These are phyloP conservation scores for Ceratocystis lukuohia DNA, from an alignment of 2,329 filamentous ascomycete species.

Conservation along the genomic window DNA sequence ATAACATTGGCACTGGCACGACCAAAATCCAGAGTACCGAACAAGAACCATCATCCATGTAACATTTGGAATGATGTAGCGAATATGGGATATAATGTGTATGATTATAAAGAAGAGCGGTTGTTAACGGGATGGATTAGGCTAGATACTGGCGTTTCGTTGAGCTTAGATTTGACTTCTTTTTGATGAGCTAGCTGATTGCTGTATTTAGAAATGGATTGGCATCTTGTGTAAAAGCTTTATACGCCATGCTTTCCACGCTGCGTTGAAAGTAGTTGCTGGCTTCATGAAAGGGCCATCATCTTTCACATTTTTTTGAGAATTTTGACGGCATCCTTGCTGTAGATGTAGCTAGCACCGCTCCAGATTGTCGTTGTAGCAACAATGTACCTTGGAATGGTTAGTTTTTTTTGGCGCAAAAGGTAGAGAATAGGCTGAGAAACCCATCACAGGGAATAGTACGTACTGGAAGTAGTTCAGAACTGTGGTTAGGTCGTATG, in stretches of 20 bases:
- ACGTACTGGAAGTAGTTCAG: conserved; percentile 53
- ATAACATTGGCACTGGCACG: neutral
- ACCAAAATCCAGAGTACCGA: neutral
- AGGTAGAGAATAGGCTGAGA: neutral
- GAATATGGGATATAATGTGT: neutral
- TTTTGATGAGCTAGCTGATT: neutral
- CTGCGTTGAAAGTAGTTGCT: neutral
- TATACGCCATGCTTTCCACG: neutral
- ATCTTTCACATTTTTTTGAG: conserved; percentile 31
- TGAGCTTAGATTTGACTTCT: neutral
- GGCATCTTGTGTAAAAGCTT: conserved; percentile 4
- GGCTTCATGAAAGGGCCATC: neutral
- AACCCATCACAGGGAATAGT: neutral
- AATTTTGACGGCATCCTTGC: conserved; percentile 85
- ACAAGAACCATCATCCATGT: neutral
- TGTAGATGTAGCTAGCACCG: conserved; percentile 80
- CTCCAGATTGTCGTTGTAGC: conserved; percentile 87
- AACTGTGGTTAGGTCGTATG: conserved; percentile 40
- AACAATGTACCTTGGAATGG: conserved; percentile 56
- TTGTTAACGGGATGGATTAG: neutral
- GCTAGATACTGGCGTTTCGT: neutral
- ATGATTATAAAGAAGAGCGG: neutral
- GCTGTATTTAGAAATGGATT: neutral
- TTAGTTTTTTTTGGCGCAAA: neutral
- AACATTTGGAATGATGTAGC: neutral